Base-by-base conservation (phyloP, 495 filamentous ascomycete genomes). In the Aspergillus affinis region DNA sequence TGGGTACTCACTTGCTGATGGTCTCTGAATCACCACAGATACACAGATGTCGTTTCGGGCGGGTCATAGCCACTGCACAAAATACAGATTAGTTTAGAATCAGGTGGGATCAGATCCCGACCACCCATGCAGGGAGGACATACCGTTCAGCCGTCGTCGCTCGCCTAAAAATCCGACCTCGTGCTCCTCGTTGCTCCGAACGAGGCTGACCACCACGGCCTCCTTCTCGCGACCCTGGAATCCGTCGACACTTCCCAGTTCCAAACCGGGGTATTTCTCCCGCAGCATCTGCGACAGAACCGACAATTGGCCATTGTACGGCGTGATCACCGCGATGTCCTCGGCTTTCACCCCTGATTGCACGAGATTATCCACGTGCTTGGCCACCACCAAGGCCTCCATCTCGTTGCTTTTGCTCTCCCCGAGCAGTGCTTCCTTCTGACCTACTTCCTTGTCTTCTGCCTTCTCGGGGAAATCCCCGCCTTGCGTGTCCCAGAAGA, bases 151-250 rank as follows among this genome's bases (percentile, higher is more conserved):
- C 52, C 94, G 81, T 53, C 94, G 79, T 75, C 92, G 93, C 77
- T 99, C 94, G n/a, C 84, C 90, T 52, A 99, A 76, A 69, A 99
- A 98, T 15, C 94, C 94, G 12, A 96, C 92, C 73, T 97, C 92
- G 26, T 88, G 82, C 54, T 90, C 85, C 19, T 83, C 64, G 74
- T 98, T 98, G 73, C 92, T 97, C 62, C 94, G 81, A 44, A 99
- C 94, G 21, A 97, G 79, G 70, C 86, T 92, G 18, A 99, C 86
- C 32, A 99, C 84, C 44, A 99, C 88, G 3, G 90, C 94, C 71
- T 99, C 94, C 74, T 99, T 98, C 75, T 99, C 94, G 13, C 94
- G 82, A 44, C 94, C 94, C 70, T 99, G 94, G 70, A 99, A 99
- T 7, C 92, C 93, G 74, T 99, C 94, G 3, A 99, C 91, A 64